These are phyloP conservation scores for Musa acuminata DNA, from an alignment of 176 grass and related monocot genomes.

Conservation along the genomic window DNA sequence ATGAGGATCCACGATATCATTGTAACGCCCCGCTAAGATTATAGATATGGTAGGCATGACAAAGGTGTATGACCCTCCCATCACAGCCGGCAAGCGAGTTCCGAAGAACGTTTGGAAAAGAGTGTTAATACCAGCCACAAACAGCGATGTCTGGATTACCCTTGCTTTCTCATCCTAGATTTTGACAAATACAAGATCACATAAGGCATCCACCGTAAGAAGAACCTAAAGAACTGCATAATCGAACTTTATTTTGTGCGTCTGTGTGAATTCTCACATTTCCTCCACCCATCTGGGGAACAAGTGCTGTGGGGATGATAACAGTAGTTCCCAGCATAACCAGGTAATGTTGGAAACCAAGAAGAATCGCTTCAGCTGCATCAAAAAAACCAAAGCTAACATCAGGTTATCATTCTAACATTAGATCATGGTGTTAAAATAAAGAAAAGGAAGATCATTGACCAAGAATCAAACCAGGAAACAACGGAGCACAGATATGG, in stretches of 20 bases:
- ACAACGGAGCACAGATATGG: no score
- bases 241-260: not conserved
- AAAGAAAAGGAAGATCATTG: not conserved
- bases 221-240: not conserved
- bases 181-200: not conserved
- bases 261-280: slow-evolving; percentile 44
- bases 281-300: slow-evolving; percentile 95
- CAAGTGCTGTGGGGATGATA: slow-evolving; percentile 87
- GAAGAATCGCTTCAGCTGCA: slow-evolving; percentile 83
- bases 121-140: slow-evolving; percentile 91
- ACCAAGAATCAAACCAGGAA: not conserved
- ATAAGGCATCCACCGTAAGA: not conserved
- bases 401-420: not conserved
- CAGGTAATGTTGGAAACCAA: slow-evolving; percentile 97
- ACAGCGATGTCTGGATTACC: slow-evolving; percentile 84
- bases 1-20: slow-evolving; percentile 52
- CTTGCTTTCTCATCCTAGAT: slow-evolving; percentile 74
- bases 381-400: not conserved
- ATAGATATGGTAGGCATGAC: slow-evolving; percentile 87
- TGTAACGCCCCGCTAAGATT: slow-evolving; percentile 77
- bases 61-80: slow-evolving; percentile 76
- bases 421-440: not conserved
- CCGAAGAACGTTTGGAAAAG: slow-evolving; percentile 80
- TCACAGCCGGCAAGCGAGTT: slow-evolving; percentile 68
- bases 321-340: slow-evolving; percentile 94